Base-by-base conservation (phyloP, 164 flowering plant genomes). In the Sextonia rubra region DNA sequence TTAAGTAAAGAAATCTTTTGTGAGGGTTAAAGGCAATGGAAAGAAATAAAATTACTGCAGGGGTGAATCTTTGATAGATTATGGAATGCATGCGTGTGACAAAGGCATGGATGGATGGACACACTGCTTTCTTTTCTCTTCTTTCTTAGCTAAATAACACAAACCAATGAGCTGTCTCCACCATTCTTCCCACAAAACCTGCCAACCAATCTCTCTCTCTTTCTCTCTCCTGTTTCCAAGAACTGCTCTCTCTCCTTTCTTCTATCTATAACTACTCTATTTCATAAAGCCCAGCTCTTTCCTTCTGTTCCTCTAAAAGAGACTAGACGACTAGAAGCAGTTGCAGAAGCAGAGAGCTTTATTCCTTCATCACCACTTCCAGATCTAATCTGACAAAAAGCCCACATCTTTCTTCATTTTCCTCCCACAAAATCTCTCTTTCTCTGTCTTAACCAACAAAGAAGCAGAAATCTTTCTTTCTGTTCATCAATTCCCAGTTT, bases 81-180 rank as follows among this genome's bases (percentile, higher is more conserved):
- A 32, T 7, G 44, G 8, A 32, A 7, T 32, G 44, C 44, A 32
- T 32, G 44, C 44, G 44, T 32, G 44, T 32, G 7, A 32, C 44
- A 32, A 32, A 32, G 44, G 44, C 44, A 32, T 32, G 44, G 44
- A 32, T 6, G 44, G 44, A 32, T 32, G 44, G 44, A 32, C 7
- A 32, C 44, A 5, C 37, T 32, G 44, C 44, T 32, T 32, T 32
- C 44, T 32, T 32, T 32, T 32, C 44, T 6, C 44, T 7, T 32
- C 44, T 32, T 32, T 30, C 44, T 32, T 32, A 32, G 9, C 44
- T 32, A 32, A 32, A 9, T 32, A 32, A 32, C 44, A 32, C 44
- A 32, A 32, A 17, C 6, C 58, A 3, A 52, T 66, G 69, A 66
- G 69, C 69, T 66, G 69, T 47, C 37, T 66, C 69, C 69, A 44